Evolutionary conservation across 2,329 filamentous ascomycete genomes (phyloP).

Genomic region (Fusarium caatingaense): DNA sequence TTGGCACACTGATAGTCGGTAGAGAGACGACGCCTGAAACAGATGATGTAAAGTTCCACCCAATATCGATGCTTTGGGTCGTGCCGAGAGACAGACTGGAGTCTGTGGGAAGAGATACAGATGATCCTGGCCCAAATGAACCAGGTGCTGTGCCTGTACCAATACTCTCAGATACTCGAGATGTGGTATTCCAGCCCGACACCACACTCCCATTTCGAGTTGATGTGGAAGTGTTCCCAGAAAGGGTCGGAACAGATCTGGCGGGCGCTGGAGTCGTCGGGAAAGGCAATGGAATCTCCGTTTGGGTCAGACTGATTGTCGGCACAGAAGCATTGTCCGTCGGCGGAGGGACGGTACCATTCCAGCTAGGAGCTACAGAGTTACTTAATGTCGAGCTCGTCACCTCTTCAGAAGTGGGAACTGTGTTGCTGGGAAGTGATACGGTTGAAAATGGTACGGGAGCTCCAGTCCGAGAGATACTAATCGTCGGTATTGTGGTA

Average conservation of each 20-base stretch:
- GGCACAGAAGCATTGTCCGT: conserved; percentile 1
- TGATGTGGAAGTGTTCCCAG: neutral
- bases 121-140: neutral
- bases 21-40: conserved; percentile 14
- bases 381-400: neutral
- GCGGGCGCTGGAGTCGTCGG: neutral
- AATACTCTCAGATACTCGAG: neutral
- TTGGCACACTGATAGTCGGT: conserved; percentile 21
- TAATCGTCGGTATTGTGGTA: neutral
- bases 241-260: neutral
- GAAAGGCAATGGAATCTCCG: neutral
- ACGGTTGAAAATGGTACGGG: neutral
- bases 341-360: conserved; percentile 1
- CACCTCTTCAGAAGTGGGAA: neutral
- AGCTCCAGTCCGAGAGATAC: conserved; percentile 1
- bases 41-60: conserved; percentile 14
- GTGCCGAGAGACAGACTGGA: neutral
- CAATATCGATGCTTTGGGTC: neutral
- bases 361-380: neutral
- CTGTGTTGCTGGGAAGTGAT: neutral
- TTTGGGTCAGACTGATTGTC: neutral
- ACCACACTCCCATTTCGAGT: neutral
- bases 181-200: conserved; percentile 8
- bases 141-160: neutral
- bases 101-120: neutral